Percentiles rank a stretch among this genome's conserved stretches.
Conservation (phyloP, 108 stramenopile genomes). For the Aurantiochytrium sp. region DNA sequence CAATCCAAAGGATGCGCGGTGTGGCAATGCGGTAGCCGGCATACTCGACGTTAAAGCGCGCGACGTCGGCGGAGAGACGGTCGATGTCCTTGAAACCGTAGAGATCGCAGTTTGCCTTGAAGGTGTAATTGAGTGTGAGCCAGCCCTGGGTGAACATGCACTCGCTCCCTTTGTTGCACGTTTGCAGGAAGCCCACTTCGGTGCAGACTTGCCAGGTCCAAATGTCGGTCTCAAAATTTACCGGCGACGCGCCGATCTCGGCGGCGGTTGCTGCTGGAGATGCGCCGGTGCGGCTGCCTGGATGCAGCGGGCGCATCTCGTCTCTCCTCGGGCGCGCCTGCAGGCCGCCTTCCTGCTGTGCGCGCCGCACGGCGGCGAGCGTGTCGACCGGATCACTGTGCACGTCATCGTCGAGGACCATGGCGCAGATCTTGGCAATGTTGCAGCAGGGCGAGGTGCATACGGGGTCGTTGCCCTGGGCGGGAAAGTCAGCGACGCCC, state of each 20-base stretch:
- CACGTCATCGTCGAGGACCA: not conserved
- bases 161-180: slow-evolving; percentile 60
- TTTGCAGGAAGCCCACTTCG: slow-evolving; percentile 92
- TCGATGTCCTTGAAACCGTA: slow-evolving; percentile 27
- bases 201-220: slow-evolving; percentile 92
- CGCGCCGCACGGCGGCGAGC: not conserved
- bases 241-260: too few species aligned
- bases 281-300: not conserved
- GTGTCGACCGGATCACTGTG: not conserved
- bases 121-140: slow-evolving; percentile 68
- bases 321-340: too few species aligned
- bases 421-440: slow-evolving; percentile 63
- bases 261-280: too few species aligned
- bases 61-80: slow-evolving; percentile 58
- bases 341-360: not conserved
- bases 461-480: slow-evolving; percentile 79
- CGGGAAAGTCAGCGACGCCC: slow-evolving; percentile 68
- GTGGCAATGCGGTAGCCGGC: slow-evolving; percentile 64
- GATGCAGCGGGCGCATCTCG: not conserved
- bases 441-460: slow-evolving; percentile 68
- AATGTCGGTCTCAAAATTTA: slow-evolving; percentile 37
- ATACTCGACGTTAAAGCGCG: slow-evolving; percentile 64
- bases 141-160: slow-evolving; percentile 79
- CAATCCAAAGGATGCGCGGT: slow-evolving; percentile 70
- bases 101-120: slow-evolving; percentile 65